Evolutionary conservation across 257 asterid genomes (phyloP).

Genomic region (Solanum arcanum): DNA sequence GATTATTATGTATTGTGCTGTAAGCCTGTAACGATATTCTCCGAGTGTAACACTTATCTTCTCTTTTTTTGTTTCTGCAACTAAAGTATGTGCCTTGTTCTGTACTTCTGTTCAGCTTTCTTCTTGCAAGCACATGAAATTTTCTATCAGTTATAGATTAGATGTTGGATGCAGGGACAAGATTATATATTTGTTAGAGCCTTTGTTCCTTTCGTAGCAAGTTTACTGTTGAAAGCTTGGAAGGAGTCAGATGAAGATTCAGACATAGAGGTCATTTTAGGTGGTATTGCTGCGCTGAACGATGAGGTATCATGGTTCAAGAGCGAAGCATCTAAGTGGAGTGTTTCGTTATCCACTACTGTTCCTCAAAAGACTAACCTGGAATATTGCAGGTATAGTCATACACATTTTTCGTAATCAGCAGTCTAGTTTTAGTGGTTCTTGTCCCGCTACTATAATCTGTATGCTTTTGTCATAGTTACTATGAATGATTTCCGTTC

Average conservation of each 20-base stretch:
- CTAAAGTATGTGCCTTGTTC: neutral
- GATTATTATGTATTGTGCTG: neutral
- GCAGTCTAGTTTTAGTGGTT: neutral
- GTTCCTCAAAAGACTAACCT: conserved; percentile 49
- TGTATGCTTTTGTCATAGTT: neutral
- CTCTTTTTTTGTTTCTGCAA: neutral
- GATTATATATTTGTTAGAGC: conserved; percentile 77
- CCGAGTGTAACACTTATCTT: neutral
- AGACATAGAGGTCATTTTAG: conserved; percentile 52
- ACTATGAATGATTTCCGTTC: neutral
- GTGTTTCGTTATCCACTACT: conserved; percentile 31
- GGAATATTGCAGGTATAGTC: conserved; percentile 57
- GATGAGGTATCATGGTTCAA: conserved; percentile 85
- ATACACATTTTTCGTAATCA: neutral
- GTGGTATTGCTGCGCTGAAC: conserved; percentile 55
- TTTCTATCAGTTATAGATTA: neutral
- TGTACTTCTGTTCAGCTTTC: neutral
- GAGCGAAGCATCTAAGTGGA: conserved; percentile 69
- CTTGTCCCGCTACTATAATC: neutral
- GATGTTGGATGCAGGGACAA: conserved; percentile 52
- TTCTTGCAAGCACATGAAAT: neutral
- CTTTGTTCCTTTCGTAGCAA: conserved; percentile 58
- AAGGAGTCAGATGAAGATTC: conserved; percentile 40
- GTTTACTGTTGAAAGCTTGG: conserved; percentile 59
- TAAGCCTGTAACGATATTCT: neutral